Conservation (phyloP, 179 eudicot species). For the Drosera spatulata region DNA sequence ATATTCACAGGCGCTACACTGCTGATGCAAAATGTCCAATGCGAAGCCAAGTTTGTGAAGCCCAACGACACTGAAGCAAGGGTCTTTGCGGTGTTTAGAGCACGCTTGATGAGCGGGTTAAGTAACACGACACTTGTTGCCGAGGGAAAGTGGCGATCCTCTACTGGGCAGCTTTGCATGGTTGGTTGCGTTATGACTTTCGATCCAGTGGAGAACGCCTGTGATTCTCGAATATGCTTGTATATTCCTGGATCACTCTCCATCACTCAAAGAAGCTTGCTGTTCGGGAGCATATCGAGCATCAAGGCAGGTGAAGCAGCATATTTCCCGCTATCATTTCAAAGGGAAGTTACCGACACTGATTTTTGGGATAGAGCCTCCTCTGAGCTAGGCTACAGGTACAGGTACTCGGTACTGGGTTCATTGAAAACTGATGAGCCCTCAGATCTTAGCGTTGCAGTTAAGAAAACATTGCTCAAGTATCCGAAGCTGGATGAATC, state of each 20-base stretch:
- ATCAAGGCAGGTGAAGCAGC: constrained; percentile 20
- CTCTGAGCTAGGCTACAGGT: constrained; percentile 43
- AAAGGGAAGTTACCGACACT: constrained; percentile 28
- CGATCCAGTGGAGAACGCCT: constrained; percentile 22
- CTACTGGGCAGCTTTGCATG: constrained; percentile 89
- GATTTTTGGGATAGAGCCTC: constrained; percentile 30
- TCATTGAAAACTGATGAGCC: constrained; percentile 67
- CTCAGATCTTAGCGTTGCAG: constrained; percentile 41
- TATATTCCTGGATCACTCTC: constrained; percentile 68
- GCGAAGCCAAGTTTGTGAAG: constrained; percentile 20
- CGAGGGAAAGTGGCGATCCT: constrained; percentile 81
- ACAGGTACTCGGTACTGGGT: constrained; percentile 34
- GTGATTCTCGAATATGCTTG: constrained; percentile 59
- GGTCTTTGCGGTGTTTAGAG: constrained; percentile 66
- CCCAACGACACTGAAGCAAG: constrained; percentile 15
- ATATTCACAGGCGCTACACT: constrained; percentile 48
- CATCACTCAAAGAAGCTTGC: constrained; percentile 56
- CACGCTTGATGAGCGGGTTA: constrained; percentile 55
- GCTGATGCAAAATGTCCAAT: constrained; percentile 52
- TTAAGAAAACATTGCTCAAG: constrained; percentile 54
- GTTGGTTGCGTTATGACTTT: constrained; percentile 53
- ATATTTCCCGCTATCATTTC: constrained; percentile 59
- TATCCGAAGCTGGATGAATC: constrained; percentile 66
- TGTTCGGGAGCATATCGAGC: constrained; percentile 67
- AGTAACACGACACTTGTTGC: constrained; percentile 68